A percentile compares a stretch with the other conserved stretches of the same genome.
phyloP scores from a whole-genome alignment of 495 filamentous ascomycete species.

The Lasiosphaeriaceae sp. region DNA sequence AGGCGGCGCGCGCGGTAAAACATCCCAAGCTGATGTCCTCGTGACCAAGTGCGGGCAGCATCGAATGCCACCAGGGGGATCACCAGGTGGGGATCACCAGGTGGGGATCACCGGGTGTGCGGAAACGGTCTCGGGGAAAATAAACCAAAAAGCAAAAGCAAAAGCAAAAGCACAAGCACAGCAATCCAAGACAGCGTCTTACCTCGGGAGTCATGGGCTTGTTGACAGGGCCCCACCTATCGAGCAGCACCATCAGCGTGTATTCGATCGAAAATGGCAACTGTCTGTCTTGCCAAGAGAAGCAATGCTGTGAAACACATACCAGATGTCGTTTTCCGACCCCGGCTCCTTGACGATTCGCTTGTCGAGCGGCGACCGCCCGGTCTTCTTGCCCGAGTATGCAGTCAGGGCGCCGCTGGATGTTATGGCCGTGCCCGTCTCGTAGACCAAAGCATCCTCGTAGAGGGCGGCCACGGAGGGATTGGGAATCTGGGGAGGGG shows the following conservation, averaged over 20 bases:
- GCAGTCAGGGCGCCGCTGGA: constrained; percentile 91
- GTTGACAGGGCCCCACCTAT: constrained; percentile 76
- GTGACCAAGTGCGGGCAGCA: constrained; percentile 9
- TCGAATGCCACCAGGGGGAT: constrained; percentile 6
- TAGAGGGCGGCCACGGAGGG: constrained; percentile 88
- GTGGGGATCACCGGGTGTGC: constrained; percentile 2
- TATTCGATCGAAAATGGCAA: constrained; percentile 2
- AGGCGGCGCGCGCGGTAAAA: background rate
- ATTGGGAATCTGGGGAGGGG: constrained; percentile 67
- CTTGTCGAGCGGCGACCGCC: constrained; percentile 95
- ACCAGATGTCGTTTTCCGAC: constrained; percentile 93
- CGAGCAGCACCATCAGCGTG: constrained; percentile 4
- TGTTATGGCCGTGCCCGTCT: constrained; percentile 95
- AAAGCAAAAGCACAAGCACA: constrained; percentile 4
- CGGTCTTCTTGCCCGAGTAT: constrained; percentile 97
- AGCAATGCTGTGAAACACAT: constrained; percentile 47
- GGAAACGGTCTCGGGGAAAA: background rate
- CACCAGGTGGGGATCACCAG: background rate
- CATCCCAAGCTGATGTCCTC: constrained; percentile 8
- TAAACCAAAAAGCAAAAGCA: background rate
- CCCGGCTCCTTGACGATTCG: constrained; percentile 88
- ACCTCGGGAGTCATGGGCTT: constrained; percentile 98
- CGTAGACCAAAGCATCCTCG: constrained; percentile 96
- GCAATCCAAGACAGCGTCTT: constrained; percentile 39
- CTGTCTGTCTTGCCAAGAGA: background rate